Evolutionary conservation across 768 basidiomycete species (phyloP).

Genomic region (Roridomyces roridus): DNA sequence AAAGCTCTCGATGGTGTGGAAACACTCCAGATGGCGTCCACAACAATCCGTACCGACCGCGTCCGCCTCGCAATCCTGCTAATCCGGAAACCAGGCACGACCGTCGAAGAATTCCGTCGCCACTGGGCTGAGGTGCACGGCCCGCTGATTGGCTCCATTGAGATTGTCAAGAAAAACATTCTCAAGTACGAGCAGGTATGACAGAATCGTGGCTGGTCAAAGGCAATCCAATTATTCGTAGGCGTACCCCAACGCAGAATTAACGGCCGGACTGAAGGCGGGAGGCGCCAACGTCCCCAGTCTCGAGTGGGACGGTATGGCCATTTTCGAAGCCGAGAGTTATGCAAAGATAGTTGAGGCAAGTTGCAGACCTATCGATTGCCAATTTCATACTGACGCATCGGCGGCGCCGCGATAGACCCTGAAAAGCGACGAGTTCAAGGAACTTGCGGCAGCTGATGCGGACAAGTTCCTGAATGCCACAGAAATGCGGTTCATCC

Average conservation of each 20-base stretch:
- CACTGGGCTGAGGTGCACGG: constrained; percentile 38
- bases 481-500: not conserved
- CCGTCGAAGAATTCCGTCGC: constrained; percentile 36
- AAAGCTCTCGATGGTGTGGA: too few species aligned
- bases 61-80: constrained; percentile 36
- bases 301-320: constrained; percentile 11
- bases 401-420: not conserved
- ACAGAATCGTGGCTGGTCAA: too few species aligned
- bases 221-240: too few species aligned
- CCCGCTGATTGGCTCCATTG: constrained; percentile 34
- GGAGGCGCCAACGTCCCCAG: too few species aligned
- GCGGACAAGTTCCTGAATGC: not conserved
- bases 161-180: constrained; percentile 38
- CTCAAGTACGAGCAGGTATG: constrained; percentile 43
- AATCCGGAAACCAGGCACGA: constrained; percentile 32
- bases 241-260: constrained; percentile 6
- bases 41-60: constrained; percentile 35
- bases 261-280: too few species aligned
- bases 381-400: not conserved
- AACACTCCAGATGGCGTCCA: too few species aligned
- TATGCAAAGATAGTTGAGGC: constrained; percentile 14
- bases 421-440: not conserved
- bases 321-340: constrained; percentile 10
- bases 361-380: not conserved
- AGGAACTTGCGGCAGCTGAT: not conserved